These are phyloP conservation scores for Picea mariana DNA, from an alignment of 83 land plant genomes.

Conservation along the genomic window DNA sequence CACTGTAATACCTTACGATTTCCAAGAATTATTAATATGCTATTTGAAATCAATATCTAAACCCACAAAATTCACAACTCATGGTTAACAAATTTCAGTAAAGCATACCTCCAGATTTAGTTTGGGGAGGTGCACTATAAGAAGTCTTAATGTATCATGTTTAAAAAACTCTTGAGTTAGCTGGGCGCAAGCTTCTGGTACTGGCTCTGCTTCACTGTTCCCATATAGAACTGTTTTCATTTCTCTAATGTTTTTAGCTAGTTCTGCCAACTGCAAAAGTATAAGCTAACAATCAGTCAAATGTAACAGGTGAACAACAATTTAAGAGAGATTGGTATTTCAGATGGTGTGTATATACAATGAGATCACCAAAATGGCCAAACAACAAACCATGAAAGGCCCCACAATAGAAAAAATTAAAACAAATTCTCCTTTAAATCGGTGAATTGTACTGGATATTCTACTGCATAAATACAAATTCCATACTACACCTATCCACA, in stretches of 20 bases:
- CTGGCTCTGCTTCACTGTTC: slow-evolving; percentile 84
- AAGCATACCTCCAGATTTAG: slow-evolving; percentile 76
- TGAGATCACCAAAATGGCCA: neutral
- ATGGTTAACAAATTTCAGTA: neutral
- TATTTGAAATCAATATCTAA: neutral
- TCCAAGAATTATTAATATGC: neutral
- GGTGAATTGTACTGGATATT: neutral
- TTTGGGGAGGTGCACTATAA: slow-evolving; percentile 74
- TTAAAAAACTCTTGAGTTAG: slow-evolving; percentile 90
- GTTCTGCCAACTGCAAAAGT: slow-evolving; percentile 66
- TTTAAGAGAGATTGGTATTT: neutral
- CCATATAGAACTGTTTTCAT: slow-evolving; percentile 83
- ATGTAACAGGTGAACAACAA: neutral
- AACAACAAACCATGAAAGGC: neutral
- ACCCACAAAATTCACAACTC: neutral
- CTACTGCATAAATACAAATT: neutral
- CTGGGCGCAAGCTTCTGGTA: slow-evolving; percentile 86
- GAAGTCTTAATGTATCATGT: slow-evolving; percentile 65
- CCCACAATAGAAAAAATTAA: neutral
- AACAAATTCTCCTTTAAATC: neutral
- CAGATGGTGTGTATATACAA: neutral
- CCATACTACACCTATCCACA: no score
- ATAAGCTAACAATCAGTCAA: neutral
- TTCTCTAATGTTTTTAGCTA: slow-evolving; percentile 74
- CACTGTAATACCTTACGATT: neutral